phyloP scores from a whole-genome alignment of 2,329 filamentous ascomycete species.

The Karstenula rhodostoma region DNA sequence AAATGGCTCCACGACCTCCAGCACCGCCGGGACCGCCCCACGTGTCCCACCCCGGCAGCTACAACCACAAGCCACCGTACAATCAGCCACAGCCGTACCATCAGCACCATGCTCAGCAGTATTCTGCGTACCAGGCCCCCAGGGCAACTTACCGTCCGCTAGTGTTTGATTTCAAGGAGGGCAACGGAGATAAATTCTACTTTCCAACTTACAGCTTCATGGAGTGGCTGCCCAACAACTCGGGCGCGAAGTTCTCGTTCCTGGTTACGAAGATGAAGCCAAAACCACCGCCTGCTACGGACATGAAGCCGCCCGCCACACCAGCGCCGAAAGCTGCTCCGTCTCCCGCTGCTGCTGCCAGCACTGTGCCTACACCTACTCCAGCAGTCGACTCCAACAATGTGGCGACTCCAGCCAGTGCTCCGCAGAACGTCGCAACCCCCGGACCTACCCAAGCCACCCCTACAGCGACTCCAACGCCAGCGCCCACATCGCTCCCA shows the following conservation, averaged over 20 bases:
- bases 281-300: constrained; percentile 50
- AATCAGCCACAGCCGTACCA: constrained; percentile 29
- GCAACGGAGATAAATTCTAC: constrained; percentile 74
- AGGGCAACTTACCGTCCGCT: constrained; percentile 53
- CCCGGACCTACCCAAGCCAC: constrained; percentile 9
- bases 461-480: constrained; percentile 23
- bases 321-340: constrained; percentile 33
- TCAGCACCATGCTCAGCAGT: constrained; percentile 24
- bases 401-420: constrained; percentile 12
- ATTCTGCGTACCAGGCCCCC: constrained; percentile 50
- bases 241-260: constrained; percentile 76
- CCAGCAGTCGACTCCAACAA: constrained; percentile 8
- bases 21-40: constrained; percentile 15
- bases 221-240: constrained; percentile 69
- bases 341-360: constrained; percentile 12
- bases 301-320: constrained; percentile 37
- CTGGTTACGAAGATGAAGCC: constrained; percentile 74
- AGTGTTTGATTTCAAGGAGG: constrained; percentile 50
- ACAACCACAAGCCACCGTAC: constrained; percentile 20
- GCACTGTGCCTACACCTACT: constrained; percentile 15
- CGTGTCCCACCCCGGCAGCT: constrained; percentile 20
- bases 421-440: neutral
- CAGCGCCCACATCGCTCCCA: constrained; percentile 18
- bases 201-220: constrained; percentile 82
- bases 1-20: constrained; percentile 18